Evolutionary conservation across 2,329 filamentous ascomycete genomes (phyloP), one percentile per base, ranked within the genome.

Genomic region (Shiraia bambusicola): DNA sequence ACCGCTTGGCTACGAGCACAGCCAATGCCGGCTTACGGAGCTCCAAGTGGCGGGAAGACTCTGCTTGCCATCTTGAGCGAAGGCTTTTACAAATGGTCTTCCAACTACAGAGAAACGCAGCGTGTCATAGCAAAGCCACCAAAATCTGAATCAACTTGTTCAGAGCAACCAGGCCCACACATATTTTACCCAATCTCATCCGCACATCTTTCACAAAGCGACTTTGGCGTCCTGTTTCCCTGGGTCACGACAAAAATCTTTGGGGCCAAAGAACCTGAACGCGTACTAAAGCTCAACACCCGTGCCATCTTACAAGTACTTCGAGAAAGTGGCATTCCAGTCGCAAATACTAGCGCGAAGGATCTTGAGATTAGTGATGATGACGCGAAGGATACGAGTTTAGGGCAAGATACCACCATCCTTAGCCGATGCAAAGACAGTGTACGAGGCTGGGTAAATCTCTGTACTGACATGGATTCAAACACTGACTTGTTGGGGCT

Each of bases 231-330:
- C 16, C 70, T 95, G 15, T 94, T 94, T 60, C 88, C 88, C 0
- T 86, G 83, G 77, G 52, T 77, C 2, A 76, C 74, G 7, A 72
- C 71, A 34, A 72, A 72, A 30, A 61, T 76, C 9, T 73, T 76
- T 41, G 76, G 77, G 40, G 74, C 74, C 0, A 71, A 95, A 72
- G 63, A 90, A 70, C 62, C 93, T 71, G 61, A 96, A 72, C 35
- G 89, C 84, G 62, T 95, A 81, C 69, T 95, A 78, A 61, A 93
- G 70, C 74, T 98, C 82, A 71, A 97, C 83, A 28, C 89, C 80
- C 47, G 96, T 69, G 48, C 96, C 77, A 57, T 96, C 68, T 69
- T 96, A 83, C 58, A 97, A 73, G 49, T 88, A 76, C 66, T 87
- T 28, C 58, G 74, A n/a, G 66, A 75, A 24, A 56, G 54, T 10